phyloP scores from a whole-genome alignment of 129 eudicot species.

The Sambucus nigra region DNA sequence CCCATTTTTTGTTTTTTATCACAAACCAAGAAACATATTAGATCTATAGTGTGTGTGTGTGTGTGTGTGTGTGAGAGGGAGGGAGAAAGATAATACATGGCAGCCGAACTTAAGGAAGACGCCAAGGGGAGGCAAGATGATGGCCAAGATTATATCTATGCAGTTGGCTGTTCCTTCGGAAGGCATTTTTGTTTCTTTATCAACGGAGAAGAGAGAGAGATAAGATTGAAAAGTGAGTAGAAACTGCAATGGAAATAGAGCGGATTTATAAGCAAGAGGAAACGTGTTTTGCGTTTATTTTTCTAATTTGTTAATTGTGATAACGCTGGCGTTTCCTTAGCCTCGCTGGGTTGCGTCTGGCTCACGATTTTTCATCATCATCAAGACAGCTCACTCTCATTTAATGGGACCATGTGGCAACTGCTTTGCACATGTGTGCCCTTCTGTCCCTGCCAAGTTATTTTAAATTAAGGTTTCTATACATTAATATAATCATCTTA shows the following conservation, averaged over 20 bases:
- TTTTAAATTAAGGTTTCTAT: too few relatives aligned
- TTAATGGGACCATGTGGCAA: neutral
- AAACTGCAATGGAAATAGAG: neutral
- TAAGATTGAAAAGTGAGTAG: neutral
- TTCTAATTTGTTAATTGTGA: neutral
- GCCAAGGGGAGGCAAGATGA: slow-evolving; percentile 86
- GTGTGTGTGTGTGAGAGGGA: neutral
- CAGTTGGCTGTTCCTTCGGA: slow-evolving; percentile 37
- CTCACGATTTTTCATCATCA: too few relatives aligned
- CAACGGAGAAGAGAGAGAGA: neutral
- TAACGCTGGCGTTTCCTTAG: neutral
- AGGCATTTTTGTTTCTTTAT: slow-evolving; percentile 14
- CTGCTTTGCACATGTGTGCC: too few relatives aligned
- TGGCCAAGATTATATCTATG: slow-evolving; percentile 66
- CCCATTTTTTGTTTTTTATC: neutral
- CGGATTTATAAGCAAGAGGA: neutral
- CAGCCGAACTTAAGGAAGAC: slow-evolving; percentile 81
- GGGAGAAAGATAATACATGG: slow-evolving; percentile 15
- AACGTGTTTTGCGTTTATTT: neutral
- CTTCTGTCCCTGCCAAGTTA: too few relatives aligned
- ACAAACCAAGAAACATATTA: neutral
- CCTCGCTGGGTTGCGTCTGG: neutral
- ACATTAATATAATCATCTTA: too few relatives aligned
- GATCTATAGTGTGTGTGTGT: neutral
- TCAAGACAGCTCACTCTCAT: neutral